phyloP scores from a whole-genome alignment of 2,329 filamentous ascomycete genomes.

The Cladosporium cucumerinum region DNA sequence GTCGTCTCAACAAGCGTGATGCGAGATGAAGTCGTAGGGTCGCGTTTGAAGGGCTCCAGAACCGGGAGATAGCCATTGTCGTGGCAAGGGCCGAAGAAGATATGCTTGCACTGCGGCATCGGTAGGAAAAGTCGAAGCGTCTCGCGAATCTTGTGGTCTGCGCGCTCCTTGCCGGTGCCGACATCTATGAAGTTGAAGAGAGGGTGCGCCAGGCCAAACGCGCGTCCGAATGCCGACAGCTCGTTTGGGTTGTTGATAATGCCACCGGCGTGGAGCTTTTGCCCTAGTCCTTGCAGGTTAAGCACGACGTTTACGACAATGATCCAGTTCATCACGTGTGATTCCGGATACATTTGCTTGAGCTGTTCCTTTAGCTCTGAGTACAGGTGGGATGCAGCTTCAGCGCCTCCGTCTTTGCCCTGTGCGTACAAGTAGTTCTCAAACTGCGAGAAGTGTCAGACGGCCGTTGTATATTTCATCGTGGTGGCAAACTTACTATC shows the following conservation, averaged over 20 bases:
- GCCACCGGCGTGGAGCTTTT: conserved; percentile 41
- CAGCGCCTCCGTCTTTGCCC: conserved; percentile 45
- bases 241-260: conserved; percentile 41
- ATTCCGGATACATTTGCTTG: conserved; percentile 38
- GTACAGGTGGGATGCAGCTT: conserved; percentile 44
- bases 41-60: conserved; percentile 45
- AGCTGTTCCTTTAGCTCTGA: conserved; percentile 43
- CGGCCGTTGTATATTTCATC: not conserved
- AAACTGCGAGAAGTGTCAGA: conserved; percentile 35
- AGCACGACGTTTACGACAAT: conserved; percentile 48
- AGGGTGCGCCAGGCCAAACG: conserved; percentile 44
- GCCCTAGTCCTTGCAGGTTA: conserved; percentile 45
- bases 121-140: conserved; percentile 46
- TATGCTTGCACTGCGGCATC: conserved; percentile 44
- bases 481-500: conserved; percentile 34
- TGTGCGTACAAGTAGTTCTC: conserved; percentile 42
- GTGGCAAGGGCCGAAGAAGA: conserved; percentile 48
- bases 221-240: conserved; percentile 42
- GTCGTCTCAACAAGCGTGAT: conserved; percentile 47
- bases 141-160: conserved; percentile 47
- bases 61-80: conserved; percentile 47
- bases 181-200: conserved; percentile 49
- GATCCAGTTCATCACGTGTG: conserved; percentile 40
- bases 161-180: conserved; percentile 45
- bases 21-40: conserved; percentile 35